Evolutionary conservation across 768 basidiomycete species (phyloP), one percentile per base, ranked within the genome.

Genomic region (Cyathus striatus): DNA sequence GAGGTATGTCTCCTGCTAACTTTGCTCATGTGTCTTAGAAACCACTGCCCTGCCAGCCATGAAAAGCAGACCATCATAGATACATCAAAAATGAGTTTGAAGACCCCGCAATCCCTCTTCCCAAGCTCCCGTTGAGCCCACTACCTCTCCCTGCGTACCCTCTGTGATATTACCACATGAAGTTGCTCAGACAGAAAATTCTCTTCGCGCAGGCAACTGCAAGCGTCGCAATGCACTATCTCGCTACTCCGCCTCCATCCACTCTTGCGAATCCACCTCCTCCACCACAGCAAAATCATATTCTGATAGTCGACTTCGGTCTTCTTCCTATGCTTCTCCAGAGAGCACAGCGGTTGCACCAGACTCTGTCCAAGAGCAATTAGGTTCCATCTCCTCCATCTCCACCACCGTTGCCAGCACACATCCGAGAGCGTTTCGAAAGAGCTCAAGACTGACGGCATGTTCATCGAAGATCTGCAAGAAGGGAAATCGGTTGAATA

Each of bases 381-480:
- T 65, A 22, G 46, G 55, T 23, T 73, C 72, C 17, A 63, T 72
- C n/a, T 44, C 56, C 20, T 70, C 70, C 6, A 58, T 62, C 24
- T 55, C 55, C 30, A 74, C 72, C 2, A 59, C 53, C 7, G 64
- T 73, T 12, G 66, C 60, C 2, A 14, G n/a, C 49, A 16, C 45
- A 43, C 18, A 41, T 46, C n/a, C n/a, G n/a, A n/a, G n/a, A n/a
- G n/a, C n/a, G n/a, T n/a, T n/a, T 14, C 46, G 54, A n/a, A 59
- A 48, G 50, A 47, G 47, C 51, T 49, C 43, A 60, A 51, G 47
- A 44, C 40, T 42, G 51, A 48, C 36, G 45, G 26, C 41, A 44
- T 34, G 41, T 22, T 38, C 30, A 41, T 27, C 38, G 52, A 43
- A 33, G n/a, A 42, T 35, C 16, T 44, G 37, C 36, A 45, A 16